phyloP scores from a whole-genome alignment of 2,329 filamentous ascomycete species.

The Parastagonospora nodorum region DNA sequence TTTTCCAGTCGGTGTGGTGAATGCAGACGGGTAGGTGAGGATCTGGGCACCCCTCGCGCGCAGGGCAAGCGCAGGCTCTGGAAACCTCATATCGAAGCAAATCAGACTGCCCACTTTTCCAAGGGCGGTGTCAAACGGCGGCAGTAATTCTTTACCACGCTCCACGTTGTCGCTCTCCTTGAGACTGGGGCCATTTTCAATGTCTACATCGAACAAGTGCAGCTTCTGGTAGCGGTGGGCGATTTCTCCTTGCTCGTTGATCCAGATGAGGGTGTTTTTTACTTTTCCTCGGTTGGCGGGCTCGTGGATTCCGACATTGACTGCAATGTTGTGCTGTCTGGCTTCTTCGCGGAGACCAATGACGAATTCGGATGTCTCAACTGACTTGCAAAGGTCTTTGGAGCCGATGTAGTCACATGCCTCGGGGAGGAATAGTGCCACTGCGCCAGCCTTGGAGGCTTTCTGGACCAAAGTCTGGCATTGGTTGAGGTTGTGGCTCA shows the following conservation, averaged over 20 bases:
- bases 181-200: constrained; percentile 60
- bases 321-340: constrained; percentile 64
- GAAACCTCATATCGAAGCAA: constrained; percentile 89
- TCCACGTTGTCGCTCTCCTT: constrained; percentile 72
- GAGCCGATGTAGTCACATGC: constrained; percentile 86
- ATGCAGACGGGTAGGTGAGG: constrained; percentile 86
- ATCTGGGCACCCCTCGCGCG: constrained; percentile 72
- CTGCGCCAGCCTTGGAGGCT: constrained; percentile 76
- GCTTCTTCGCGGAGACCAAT: constrained; percentile 74
- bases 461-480: constrained; percentile 74
- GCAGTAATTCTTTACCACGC: constrained; percentile 55
- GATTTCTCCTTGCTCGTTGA: constrained; percentile 64
- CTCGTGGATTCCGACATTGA: constrained; percentile 84
- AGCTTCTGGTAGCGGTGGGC: constrained; percentile 80
- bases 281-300: constrained; percentile 56
- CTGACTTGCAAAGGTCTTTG: constrained; percentile 70
- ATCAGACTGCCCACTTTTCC: constrained; percentile 81
- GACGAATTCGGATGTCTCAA: constrained; percentile 73
- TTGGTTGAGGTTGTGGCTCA: constrained; percentile 78
- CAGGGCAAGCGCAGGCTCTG: constrained; percentile 73
- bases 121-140: constrained; percentile 74
- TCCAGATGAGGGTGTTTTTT: constrained; percentile 71
- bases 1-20: constrained; percentile 81
- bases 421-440: constrained; percentile 90
- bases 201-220: constrained; percentile 81